Evolutionary conservation across 352 stramenopile genomes (phyloP).

Genomic region (Globisporangium lucens): DNA sequence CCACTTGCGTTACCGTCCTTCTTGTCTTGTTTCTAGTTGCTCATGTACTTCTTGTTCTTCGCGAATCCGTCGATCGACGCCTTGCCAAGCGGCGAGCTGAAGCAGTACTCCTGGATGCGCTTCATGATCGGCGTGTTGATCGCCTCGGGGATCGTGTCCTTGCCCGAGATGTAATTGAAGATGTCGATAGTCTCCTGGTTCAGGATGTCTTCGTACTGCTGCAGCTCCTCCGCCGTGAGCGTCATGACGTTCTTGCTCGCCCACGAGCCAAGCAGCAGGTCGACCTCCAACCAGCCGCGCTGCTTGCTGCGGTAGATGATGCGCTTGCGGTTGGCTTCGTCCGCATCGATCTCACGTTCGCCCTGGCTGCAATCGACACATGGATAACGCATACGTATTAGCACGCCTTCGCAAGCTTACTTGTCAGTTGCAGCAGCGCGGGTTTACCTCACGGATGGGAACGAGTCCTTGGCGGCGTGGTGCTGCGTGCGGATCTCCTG

Average conservation of each 20-base stretch:
- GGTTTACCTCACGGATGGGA: conserved; percentile 32
- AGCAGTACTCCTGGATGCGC: conserved; percentile 89
- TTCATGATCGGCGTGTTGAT: conserved; percentile 90
- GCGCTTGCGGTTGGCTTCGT: conserved; percentile 86
- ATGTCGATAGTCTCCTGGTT: conserved; percentile 98
- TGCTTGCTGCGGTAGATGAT: conserved; percentile 96
- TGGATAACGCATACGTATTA: neutral
- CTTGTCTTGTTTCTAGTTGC: conserved; percentile 48
- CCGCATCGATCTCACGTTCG: conserved; percentile 41
- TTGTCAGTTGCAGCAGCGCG: neutral
- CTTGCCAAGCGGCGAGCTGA: conserved; percentile 88
- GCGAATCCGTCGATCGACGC: conserved; percentile 72
- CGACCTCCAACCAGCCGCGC: conserved; percentile 94
- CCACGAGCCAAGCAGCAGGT: conserved; percentile 94
- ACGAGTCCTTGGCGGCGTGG: conserved; percentile 34
- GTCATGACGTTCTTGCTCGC: conserved; percentile 89
- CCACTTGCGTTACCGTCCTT: neutral
- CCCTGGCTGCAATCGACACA: conserved; percentile 39
- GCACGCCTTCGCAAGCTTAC: neutral
- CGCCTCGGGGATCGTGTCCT: conserved; percentile 74
- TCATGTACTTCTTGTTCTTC: conserved; percentile 85
- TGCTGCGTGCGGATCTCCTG: conserved; percentile 64
- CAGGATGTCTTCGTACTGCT: conserved; percentile 95
- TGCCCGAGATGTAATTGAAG: conserved; percentile 95
- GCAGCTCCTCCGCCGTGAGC: conserved; percentile 76